Percentiles rank a stretch among this genome's conserved stretches.
These are phyloP conservation scores for Paspalum notatum DNA, from an alignment of 176 grass and related monocot genomes.

Conservation along the genomic window DNA sequence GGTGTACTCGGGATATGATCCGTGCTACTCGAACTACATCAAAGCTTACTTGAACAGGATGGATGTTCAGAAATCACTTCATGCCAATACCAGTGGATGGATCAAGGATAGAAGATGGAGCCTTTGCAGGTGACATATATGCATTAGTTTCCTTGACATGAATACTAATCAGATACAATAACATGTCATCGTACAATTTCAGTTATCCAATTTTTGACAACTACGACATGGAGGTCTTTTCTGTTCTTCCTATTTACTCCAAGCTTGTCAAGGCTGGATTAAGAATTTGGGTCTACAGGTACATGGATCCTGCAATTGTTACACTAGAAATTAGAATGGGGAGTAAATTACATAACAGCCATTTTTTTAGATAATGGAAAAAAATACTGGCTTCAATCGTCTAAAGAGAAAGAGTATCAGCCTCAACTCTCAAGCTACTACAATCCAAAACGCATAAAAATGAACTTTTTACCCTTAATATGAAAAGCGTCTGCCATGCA, in stretches of 20 bases:
- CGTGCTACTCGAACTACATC: slow-evolving; percentile 64
- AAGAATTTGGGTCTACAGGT: slow-evolving; percentile 93
- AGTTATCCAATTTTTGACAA: slow-evolving; percentile 63
- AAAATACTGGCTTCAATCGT: too few species aligned
- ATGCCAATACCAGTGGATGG: slow-evolving; percentile 63
- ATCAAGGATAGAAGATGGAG: slow-evolving; percentile 66
- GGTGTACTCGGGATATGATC: slow-evolving; percentile 75
- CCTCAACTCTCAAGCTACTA: too few species aligned
- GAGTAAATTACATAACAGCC: neutral
- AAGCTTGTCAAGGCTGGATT: slow-evolving; percentile 81
- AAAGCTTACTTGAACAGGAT: slow-evolving; percentile 78
- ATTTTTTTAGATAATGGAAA: too few species aligned
- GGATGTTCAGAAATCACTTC: slow-evolving; percentile 75
- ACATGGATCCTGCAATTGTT: slow-evolving; percentile 19
- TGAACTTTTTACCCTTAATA: neutral
- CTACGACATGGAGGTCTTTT: slow-evolving; percentile 61
- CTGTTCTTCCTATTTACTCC: slow-evolving; percentile 78
- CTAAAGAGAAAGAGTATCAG: too few species aligned
- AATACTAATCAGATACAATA: slow-evolving; percentile 1
- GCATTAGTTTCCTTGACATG: neutral
- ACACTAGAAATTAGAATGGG: neutral
- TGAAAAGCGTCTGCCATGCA: neutral
- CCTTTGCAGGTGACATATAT: slow-evolving; percentile 63
- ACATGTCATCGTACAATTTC: slow-evolving; percentile 30
- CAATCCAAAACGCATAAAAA: too few species aligned